Conservation (phyloP, 2,329 filamentous ascomycete species). For the Pseudogymnoascus sp. region DNA sequence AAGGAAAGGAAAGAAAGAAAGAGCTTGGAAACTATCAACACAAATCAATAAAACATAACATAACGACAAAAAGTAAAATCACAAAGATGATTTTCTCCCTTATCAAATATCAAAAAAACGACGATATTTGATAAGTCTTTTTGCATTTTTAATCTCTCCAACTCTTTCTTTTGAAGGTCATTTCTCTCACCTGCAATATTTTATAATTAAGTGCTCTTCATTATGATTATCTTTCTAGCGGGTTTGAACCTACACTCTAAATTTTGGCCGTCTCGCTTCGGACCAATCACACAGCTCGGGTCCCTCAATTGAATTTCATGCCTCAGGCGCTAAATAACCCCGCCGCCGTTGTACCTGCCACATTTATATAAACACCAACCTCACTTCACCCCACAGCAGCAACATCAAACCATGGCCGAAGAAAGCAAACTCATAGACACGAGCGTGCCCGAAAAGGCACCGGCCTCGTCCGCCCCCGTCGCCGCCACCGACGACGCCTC, state of each 20-base stretch:
- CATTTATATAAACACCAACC: neutral
- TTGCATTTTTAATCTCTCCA: neutral
- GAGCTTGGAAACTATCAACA: too few relatives aligned
- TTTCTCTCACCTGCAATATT: neutral
- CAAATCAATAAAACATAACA: neutral
- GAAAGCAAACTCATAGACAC: constrained; percentile 6
- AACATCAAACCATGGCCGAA: neutral
- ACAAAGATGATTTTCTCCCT: neutral
- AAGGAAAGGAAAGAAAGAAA: neutral
- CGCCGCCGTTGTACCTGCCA: constrained; percentile 4
- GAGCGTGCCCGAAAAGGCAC: neutral
- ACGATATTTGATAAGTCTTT: neutral
- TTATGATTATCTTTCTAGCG: neutral
- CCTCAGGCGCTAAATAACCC: neutral
- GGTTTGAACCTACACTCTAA: neutral
- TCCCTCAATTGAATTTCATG: neutral
- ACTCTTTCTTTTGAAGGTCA: neutral
- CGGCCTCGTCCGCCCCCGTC: neutral
- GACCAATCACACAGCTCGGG: neutral
- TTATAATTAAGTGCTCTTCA: neutral
- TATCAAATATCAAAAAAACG: neutral
- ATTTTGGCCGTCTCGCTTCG: neutral
- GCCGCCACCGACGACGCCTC: constrained; percentile 37
- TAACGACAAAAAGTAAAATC: neutral
- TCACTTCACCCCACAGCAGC: neutral